These are phyloP conservation scores for Kodamaea neixiangensis DNA, from an alignment of 805 yeast species.

Conservation along the genomic window DNA sequence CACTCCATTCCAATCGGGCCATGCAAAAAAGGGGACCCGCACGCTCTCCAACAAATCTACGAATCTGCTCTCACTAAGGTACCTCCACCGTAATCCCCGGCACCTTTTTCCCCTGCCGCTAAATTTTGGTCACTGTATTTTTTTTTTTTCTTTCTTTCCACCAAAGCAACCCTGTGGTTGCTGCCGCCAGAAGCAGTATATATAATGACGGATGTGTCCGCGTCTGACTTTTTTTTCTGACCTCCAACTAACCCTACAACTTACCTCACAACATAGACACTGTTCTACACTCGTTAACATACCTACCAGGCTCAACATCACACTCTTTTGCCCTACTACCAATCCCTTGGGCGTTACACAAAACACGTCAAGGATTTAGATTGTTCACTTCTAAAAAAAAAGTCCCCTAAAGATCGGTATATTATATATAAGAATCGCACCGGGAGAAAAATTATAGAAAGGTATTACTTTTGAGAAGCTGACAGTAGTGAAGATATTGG, in stretches of 20 bases:
- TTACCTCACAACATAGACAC: too few species aligned
- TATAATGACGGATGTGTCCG: not conserved
- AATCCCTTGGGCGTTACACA: not conserved
- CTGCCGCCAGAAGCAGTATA: not conserved
- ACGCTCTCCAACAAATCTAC: too few species aligned
- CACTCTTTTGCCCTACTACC: not conserved
- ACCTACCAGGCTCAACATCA: not conserved
- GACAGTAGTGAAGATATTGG: too few species aligned
- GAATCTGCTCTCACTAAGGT: too few species aligned
- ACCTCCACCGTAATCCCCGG: not conserved
- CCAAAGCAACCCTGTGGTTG: not conserved
- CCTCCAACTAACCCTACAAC: not conserved
- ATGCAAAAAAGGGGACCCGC: too few species aligned
- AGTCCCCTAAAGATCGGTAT: not conserved
- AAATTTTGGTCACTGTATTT: not conserved
- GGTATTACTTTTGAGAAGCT: not conserved
- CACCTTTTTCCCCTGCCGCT: not conserved
- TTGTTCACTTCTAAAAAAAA: constrained; percentile 2
- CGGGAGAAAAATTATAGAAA: not conserved
- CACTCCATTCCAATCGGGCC: too few species aligned
- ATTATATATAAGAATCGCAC: not conserved
- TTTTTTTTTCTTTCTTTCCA: not conserved
- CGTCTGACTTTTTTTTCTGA: not conserved
- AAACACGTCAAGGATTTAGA: constrained; percentile 2
- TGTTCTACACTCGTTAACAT: not conserved